Evolutionary conservation across 2,329 filamentous ascomycete genomes (phyloP).

Genomic region (Cladophialophora exuberans): DNA sequence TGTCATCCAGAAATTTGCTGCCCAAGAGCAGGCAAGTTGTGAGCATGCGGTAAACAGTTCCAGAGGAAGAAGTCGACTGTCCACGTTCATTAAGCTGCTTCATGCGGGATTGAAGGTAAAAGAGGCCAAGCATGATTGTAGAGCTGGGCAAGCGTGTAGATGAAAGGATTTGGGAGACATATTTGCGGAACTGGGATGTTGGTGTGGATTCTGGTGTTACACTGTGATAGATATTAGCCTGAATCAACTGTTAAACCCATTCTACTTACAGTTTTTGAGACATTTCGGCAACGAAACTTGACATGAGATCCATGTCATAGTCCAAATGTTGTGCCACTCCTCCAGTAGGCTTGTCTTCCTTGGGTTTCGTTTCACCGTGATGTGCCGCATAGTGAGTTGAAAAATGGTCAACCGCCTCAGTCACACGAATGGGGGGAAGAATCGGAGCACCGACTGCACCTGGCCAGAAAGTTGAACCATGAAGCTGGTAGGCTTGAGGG

Average conservation of each 20-base stretch:
- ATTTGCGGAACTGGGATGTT: constrained; percentile 81
- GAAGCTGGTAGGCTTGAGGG: constrained; percentile 25
- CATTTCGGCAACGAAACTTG: constrained; percentile 92
- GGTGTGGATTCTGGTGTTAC: constrained; percentile 65
- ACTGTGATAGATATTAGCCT: constrained; percentile 64
- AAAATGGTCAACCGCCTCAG: constrained; percentile 37
- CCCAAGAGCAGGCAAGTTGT: constrained; percentile 83
- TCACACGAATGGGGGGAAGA: constrained; percentile 47
- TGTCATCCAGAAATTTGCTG: constrained; percentile 95
- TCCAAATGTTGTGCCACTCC: constrained; percentile 93
- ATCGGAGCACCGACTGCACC: constrained; percentile 37
- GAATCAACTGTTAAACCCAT: constrained; percentile 39
- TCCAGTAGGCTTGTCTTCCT: constrained; percentile 72
- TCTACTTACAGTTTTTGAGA: constrained; percentile 69
- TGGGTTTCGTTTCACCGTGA: constrained; percentile 45
- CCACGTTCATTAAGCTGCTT: constrained; percentile 66
- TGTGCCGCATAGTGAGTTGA: constrained; percentile 33
- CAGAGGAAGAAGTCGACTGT: constrained; percentile 61
- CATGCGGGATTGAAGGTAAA: constrained; percentile 83
- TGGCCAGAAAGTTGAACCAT: constrained; percentile 28
- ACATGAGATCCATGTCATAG: constrained; percentile 96
- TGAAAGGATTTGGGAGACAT: constrained; percentile 85
- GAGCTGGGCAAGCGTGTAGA: constrained; percentile 89
- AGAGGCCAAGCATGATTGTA: constrained; percentile 86
- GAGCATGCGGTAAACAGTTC: constrained; percentile 83